A percentile compares a stretch with the other conserved stretches of the same genome.
Evolutionary conservation across 2,329 filamentous ascomycete genomes (phyloP).

Genomic region (Incumbomyces delicatus): DNA sequence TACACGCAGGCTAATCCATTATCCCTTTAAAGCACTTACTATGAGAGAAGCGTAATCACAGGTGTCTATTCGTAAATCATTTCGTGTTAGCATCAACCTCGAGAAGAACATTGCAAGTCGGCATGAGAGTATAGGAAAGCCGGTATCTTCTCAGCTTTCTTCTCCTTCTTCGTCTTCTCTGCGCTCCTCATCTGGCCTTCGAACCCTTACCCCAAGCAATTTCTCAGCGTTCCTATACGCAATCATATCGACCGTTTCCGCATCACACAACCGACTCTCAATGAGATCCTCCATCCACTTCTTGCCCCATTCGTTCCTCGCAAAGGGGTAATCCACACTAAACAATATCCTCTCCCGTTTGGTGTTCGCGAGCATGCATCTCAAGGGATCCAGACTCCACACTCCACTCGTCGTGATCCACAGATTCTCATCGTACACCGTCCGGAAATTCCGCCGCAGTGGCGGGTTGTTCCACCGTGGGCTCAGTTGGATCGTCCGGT

Average conservation of each 20-base stretch:
- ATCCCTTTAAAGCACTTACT: too few species aligned
- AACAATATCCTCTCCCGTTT: conserved; percentile 44
- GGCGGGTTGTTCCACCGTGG: conserved; percentile 10
- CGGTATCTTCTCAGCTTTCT: background rate
- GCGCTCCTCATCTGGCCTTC: background rate
- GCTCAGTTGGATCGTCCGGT: conserved; percentile 15
- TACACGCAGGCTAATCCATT: too few species aligned
- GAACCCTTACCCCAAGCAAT: conserved; percentile 30
- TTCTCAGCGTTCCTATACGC: conserved; percentile 43
- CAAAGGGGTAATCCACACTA: conserved; percentile 50
- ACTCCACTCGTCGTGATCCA: conserved; percentile 50
- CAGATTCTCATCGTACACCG: conserved; percentile 48
- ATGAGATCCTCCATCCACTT: conserved; percentile 41
- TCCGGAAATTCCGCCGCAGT: conserved; percentile 28
- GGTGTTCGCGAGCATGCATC: conserved; percentile 27
- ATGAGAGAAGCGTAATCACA: too few species aligned
- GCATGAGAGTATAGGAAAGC: too few species aligned
- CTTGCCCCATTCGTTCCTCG: conserved; percentile 39
- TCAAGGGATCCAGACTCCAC: conserved; percentile 41
- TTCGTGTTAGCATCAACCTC: too few species aligned
- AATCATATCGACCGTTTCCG: conserved; percentile 41
- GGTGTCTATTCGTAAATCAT: too few species aligned
- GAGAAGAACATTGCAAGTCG: too few species aligned
- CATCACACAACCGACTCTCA: conserved; percentile 40
- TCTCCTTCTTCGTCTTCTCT: background rate